Evolutionary conservation across 139 green algal genomes (phyloP), one percentile per base, ranked within the genome.

Genomic region (Haematococcus sp.): DNA sequence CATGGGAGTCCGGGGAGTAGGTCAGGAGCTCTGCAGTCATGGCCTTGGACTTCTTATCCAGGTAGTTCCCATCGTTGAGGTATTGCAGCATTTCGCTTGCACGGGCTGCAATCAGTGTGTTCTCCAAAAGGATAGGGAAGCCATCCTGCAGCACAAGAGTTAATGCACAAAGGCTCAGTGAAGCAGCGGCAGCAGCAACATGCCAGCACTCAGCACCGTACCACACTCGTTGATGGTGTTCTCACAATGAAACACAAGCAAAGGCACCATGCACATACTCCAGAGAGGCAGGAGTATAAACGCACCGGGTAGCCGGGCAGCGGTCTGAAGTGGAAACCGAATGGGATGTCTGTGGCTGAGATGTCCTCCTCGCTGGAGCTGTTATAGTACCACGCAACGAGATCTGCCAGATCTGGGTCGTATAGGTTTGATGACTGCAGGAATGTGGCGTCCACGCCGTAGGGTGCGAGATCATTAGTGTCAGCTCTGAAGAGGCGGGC

Each of bases 401-500:
- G 2, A 2, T 52, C 58, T 1, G 54, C 31, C 16, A 86, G 72
- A 58, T 73, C 69, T 0, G 64, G 61, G 20, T 56, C 55, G 69
- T 81, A 86, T 46, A 86, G 58, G 2, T 58, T 16, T 13, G 73
- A 71, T 15, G 7, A 77, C 71, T 66, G 63, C 0, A 86, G 68
- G 63, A 86, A 83, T 0, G 73, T 69, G 20, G 81, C 75, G 58
- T 86, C 81, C 4, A 86, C 73, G 5, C 76, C 81, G 33, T 86
- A 86, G 0, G 81, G 76, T 22, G 56, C 60, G 0, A 77, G 2
- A 16, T 63, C 65, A 44, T 75, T 61, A 25, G 63, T 60, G 13
- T 69, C 32, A 19, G 23, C 72, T 1, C 40, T 68, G 52, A 78
- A 86, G 56, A 82, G 72, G 1, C n/a, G 28, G 17, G 40, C 19